Evolutionary conservation across 2,329 filamentous ascomycete genomes (phyloP), one percentile per base, ranked within the genome.

Genomic region (Aspergillus sp.): DNA sequence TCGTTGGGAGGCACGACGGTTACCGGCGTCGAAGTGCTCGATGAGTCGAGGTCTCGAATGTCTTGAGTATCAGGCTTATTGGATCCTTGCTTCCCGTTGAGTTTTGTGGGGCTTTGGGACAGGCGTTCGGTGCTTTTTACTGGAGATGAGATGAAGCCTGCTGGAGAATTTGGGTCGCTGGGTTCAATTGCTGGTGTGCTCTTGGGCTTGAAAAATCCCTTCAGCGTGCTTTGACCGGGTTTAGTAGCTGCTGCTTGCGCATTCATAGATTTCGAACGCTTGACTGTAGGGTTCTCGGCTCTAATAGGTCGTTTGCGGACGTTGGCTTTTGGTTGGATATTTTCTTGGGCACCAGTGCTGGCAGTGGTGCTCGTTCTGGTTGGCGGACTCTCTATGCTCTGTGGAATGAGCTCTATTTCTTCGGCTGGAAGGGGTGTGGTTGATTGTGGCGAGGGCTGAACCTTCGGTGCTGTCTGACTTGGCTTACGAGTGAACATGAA

Each of bases 401-500:
- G 30, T 13, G 52, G 47, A 15, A 34, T 31, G 19, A 57, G 25
- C n/a, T 53, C 52, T 25, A n/a, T 59, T 15, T 49, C 58, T 45
- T 59, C 50, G 11, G 15, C 5, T n/a, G 59, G 49, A 7, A 34
- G 9, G 11, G 48, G 46, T 23, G 25, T 30, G 7, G 48, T 43
- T 7, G 54, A 25, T 8, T 48, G 28, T 19, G 55, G 48, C 4
- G 34, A 3, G 7, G 62, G 15, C 30, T 61, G 54, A 57, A 69
- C 66, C 31, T 59, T 65, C 23, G 61, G 64, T n/a, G 60, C 49
- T 9, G 38, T n/a, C 19, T 43, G 63, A 23, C 76, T 65, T 52
- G 84, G 73, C 67, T 85, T 89, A 68, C 84, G 87, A 62, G 82
- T 82, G 73, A 98, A 97, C 95, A 99, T 82, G 73, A 98, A 97